Base-by-base conservation (phyloP, 2,329 filamentous ascomycete species). In the Ascochyta lentis region DNA sequence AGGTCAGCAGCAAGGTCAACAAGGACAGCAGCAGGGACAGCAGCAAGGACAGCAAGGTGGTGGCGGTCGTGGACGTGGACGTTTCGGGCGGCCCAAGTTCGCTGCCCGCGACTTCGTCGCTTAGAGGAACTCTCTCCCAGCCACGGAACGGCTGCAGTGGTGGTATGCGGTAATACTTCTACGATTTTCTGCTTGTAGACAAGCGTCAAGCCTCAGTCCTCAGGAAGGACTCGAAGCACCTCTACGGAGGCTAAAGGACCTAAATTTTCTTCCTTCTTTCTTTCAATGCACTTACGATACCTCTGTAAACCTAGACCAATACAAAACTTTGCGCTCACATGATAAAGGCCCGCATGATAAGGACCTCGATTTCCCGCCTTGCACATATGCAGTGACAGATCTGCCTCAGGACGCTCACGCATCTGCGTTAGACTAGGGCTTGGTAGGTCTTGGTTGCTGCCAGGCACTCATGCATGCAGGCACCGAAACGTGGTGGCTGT, bases 191-290 rank as follows among this genome's bases (percentile, higher is more conserved):
- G 65, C 55, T 56, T 64, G 46, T 59, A 62, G 49, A 58, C 62
- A 55, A 54, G 64, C 60, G 72, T 45, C 62, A 48, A 46, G 50
- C 53, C 56, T 64, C 59, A 58, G 54, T 68, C 64, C 63, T 64
- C 59, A 51, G 64, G 64, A 56, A 65, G 64, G 66, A 40, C 52
- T 41, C 24, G 54, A 56, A 60, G 51, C 59, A 54, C 46, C 68
- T 72, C 65, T 68, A 69, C 65, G 67, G 66, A 70, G 67, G 45
- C 68, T 68, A 68, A 66, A 70, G 67, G 67, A 58, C 52, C 67
- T 65, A 60, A 64, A 67, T 72, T 73, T 67, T 64, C 67, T 67
- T 68, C 66, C 60, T 62, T 49, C 60, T 57, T 63, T 65, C 50
- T 63, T 58, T 62, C 22, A 58, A 52, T 58, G 57, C 27, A 58